Evolutionary conservation across 1,139 yeast species (phyloP).

Genomic region (Barnettozyma hawaiiensis): DNA sequence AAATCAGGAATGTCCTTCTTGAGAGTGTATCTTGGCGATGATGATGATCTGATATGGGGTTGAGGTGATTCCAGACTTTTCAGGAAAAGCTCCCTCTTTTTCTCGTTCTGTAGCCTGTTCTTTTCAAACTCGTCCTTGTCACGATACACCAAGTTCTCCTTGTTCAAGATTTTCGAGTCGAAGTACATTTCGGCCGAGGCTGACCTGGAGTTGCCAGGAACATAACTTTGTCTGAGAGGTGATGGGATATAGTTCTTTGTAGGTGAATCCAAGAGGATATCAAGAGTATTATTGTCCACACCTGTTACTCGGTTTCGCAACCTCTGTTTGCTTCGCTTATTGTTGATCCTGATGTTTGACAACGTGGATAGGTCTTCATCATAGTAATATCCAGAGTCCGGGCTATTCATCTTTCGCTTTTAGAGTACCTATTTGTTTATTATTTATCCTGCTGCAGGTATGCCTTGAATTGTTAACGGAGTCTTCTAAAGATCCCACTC

Average conservation of each 20-base stretch:
- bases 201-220: constrained; percentile 2
- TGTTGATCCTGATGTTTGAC: constrained; percentile 18
- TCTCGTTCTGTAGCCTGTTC: constrained; percentile 11
- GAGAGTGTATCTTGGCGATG: not conserved
- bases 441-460: no score
- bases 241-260: constrained; percentile 9
- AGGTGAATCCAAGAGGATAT: constrained; percentile 13
- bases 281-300: constrained; percentile 4
- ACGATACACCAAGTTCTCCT: constrained; percentile 15
- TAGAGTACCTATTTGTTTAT: no score
- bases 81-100: constrained; percentile 19
- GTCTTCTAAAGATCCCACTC: no score
- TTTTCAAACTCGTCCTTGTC: constrained; percentile 12
- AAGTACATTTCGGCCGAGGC: constrained; percentile 1
- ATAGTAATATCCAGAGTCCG: not conserved
- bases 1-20: constrained; percentile 14
- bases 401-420: not conserved
- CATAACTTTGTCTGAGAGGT: constrained; percentile 9
- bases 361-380: constrained; percentile 21
- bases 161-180: constrained; percentile 14
- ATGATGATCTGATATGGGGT: not conserved
- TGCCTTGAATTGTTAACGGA: no score
- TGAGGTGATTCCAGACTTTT: constrained; percentile 9
- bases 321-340: constrained; percentile 16
- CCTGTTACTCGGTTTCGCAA: constrained; percentile 6